Base-by-base conservation (phyloP, 495 filamentous ascomycete genomes). In the Penicillium mononematosum region DNA sequence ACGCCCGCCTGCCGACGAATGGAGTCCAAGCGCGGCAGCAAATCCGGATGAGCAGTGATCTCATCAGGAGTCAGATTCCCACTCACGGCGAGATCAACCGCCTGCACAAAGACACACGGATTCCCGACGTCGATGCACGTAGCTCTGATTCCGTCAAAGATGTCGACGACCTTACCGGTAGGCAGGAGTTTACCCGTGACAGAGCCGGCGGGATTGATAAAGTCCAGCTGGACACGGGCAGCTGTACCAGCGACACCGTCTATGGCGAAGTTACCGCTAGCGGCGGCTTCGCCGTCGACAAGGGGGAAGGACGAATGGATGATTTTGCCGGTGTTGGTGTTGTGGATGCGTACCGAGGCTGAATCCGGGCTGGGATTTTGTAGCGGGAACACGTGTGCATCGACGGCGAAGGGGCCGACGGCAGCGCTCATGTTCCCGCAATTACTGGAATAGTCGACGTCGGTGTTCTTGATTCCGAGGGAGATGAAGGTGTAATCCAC, bases 401-500 rank as follows among this genome's bases (percentile, higher is more conserved):
- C 83, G 19, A 85, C 72, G 1, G 84, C 83, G 59, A 80, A 85
- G 0, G 88, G 85, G 0, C 88, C 88, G 48, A 92, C 80, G 0
- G 85, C 81, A 25, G 78, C 76, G 0, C 71, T 81, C 86, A 91
- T 89, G 59, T 90, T 91, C 8, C 88, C 88, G 60, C 88, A 91
- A 63, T 89, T 91, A 12, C 85, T 83, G 1, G 82, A 83, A 56
- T 82, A 80, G 66, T 91, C 87, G 2, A 90, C 74, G 14, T 70
- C 64, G 9, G 68, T 72, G 54, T 83, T 79, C 43, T 75, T 75
- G 51, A 91, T 76, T 0, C 87, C 87, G 2, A 91, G 76, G 24
- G 85, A 83, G 4, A 85, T 81, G 57, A 91, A 91, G 0, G 86
- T 90, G 60, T 86, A 91, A 48, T 91, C 87, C 17, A 90, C 74